Conservation (phyloP, 2,329 filamentous ascomycete species). For the Cryphonectria nitschkei region DNA sequence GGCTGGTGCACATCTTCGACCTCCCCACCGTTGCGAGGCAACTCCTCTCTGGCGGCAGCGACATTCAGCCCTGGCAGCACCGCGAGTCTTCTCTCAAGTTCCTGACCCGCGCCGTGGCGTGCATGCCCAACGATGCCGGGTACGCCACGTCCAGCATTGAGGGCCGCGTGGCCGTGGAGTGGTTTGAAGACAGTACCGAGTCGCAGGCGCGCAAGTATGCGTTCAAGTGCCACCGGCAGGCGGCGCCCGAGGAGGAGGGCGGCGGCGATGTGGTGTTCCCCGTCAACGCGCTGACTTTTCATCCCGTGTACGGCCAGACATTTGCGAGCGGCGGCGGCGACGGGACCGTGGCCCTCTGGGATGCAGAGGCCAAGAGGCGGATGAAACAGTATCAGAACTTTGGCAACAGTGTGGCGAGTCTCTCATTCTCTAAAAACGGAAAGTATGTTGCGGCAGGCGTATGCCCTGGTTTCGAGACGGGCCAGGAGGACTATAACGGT, state of each 20-base stretch:
- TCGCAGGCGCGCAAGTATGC: slow-evolving; percentile 94
- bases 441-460: slow-evolving; percentile 78
- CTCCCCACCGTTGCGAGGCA: slow-evolving; percentile 67
- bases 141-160: slow-evolving; percentile 94
- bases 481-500: slow-evolving; percentile 75
- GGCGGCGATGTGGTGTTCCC: slow-evolving; percentile 85
- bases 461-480: slow-evolving; percentile 87
- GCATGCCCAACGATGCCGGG: slow-evolving; percentile 95
- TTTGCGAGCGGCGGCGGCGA: slow-evolving; percentile 91
- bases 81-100: slow-evolving; percentile 95
- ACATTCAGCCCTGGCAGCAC: slow-evolving; percentile 83
- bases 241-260: slow-evolving; percentile 61
- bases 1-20: slow-evolving; percentile 94
- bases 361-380: slow-evolving; percentile 85
- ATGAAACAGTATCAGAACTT: slow-evolving; percentile 90
- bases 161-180: slow-evolving; percentile 93
- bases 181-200: slow-evolving; percentile 86
- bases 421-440: slow-evolving; percentile 79
- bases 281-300: slow-evolving; percentile 87
- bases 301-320: slow-evolving; percentile 73
- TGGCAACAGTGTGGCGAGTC: slow-evolving; percentile 73
- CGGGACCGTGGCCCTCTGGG: slow-evolving; percentile 90
- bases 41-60: slow-evolving; percentile 53
- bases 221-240: slow-evolving; percentile 96
- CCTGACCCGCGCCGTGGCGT: slow-evolving; percentile 88